Conservation (phyloP, 2,329 filamentous ascomycete genomes). For the Aspergillus alliaceus region DNA sequence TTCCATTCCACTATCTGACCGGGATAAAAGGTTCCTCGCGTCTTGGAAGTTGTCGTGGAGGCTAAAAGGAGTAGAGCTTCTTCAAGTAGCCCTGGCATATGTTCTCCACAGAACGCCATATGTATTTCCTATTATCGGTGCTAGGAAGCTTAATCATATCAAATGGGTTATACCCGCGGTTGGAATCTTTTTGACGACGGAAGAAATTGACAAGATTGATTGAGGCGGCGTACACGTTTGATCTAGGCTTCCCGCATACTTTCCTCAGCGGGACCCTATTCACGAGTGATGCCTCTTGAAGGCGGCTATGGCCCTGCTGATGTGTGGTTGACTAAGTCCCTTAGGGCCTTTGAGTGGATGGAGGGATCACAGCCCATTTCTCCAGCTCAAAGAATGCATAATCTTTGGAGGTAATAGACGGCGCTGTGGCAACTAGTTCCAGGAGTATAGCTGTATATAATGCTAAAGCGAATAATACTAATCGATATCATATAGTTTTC, state of each 20-base stretch:
- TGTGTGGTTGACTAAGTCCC: not conserved
- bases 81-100: constrained; percentile 49
- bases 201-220: constrained; percentile 57
- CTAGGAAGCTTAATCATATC: constrained; percentile 52
- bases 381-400: not conserved
- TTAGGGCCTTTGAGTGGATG: not conserved
- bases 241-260: constrained; percentile 54
- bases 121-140: constrained; percentile 56
- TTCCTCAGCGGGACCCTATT: constrained; percentile 1
- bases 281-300: not conserved
- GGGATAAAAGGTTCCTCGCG: constrained; percentile 16
- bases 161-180: constrained; percentile 56
- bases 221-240: constrained; percentile 53
- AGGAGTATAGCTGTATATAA: no score
- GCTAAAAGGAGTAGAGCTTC: constrained; percentile 5
- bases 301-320: not conserved
- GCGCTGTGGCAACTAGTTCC: no score
- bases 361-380: not conserved
- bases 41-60: constrained; percentile 7
- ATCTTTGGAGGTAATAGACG: no score
- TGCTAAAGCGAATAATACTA: no score
- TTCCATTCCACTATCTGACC: constrained; percentile 8
- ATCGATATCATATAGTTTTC: no score
- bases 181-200: constrained; percentile 48
- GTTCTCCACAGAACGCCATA: constrained; percentile 49